Percentiles rank a stretch among this genome's conserved stretches.
These are phyloP conservation scores for Penicillium rolfsii DNA, from an alignment of 2,329 filamentous ascomycete species.

Conservation along the genomic window DNA sequence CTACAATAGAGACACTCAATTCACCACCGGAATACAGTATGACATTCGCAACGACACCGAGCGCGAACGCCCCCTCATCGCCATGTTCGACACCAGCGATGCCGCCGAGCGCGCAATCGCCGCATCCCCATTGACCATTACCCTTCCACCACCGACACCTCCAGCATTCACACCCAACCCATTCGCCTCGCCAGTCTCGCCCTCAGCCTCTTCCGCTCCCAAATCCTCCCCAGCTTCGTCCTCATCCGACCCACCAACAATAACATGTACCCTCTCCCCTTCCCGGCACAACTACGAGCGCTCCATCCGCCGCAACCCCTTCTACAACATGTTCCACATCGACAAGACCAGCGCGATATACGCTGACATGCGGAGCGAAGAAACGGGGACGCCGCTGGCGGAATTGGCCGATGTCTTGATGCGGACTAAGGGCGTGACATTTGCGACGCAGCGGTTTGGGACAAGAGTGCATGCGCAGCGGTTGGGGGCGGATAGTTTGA, in stretches of 20 bases:
- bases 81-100: conserved; percentile 43
- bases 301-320: conserved; percentile 38
- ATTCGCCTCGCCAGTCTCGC: background rate
- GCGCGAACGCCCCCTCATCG: conserved; percentile 32
- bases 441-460: conserved; percentile 23
- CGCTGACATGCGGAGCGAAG: conserved; percentile 33
- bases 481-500: conserved; percentile 35
- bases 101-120: conserved; percentile 39
- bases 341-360: conserved; percentile 29
- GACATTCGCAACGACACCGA: conserved; percentile 22
- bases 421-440: conserved; percentile 26
- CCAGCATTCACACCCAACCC: background rate
- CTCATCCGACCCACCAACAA: conserved; percentile 1
- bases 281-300: conserved; percentile 37
- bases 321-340: conserved; percentile 33
- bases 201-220: background rate
- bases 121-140: conserved; percentile 37
- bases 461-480: conserved; percentile 24
- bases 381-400: conserved; percentile 31
- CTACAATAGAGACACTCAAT: background rate
- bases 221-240: conserved; percentile 2
- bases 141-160: conserved; percentile 12
- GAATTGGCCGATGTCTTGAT: conserved; percentile 40
- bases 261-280: conserved; percentile 34
- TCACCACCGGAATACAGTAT: conserved; percentile 29